A percentile compares a stretch with the other conserved stretches of the same genome.
These are phyloP conservation scores for Candida endomychidarum DNA, from an alignment of 805 yeast species.

Conservation along the genomic window DNA sequence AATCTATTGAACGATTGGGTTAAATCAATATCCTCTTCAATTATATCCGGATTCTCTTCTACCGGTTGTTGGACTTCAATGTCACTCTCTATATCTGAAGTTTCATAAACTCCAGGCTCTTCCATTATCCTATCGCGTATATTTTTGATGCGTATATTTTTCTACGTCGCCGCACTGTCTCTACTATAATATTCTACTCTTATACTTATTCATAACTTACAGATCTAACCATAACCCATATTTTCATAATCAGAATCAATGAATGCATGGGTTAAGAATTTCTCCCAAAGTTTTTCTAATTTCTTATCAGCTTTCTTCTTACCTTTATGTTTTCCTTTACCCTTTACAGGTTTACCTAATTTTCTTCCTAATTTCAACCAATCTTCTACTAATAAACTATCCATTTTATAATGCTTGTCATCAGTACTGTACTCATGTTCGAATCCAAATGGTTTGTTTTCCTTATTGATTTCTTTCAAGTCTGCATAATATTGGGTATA, in stretches of 20 bases:
- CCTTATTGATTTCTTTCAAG: constrained; percentile 47
- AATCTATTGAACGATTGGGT: constrained; percentile 11
- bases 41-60: constrained; percentile 12
- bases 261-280: constrained; percentile 59
- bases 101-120: constrained; percentile 41
- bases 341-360: constrained; percentile 45
- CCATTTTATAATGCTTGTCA: constrained; percentile 54
- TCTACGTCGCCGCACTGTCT: no score
- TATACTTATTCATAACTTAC: neutral
- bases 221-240: constrained; percentile 36
- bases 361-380: constrained; percentile 60
- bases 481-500: constrained; percentile 78
- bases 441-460: constrained; percentile 49
- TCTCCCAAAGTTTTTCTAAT: constrained; percentile 52
- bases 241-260: constrained; percentile 65
- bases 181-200: neutral
- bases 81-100: constrained; percentile 45
- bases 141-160: neutral
- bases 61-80: constrained; percentile 7
- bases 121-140: constrained; percentile 1
- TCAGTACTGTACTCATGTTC: constrained; percentile 71
- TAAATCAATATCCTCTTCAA: constrained; percentile 19
- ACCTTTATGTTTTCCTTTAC: constrained; percentile 3
- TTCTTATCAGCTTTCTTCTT: constrained; percentile 16
- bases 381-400: constrained; percentile 55